These are phyloP conservation scores for Saturnispora hagleri DNA, from an alignment of 805 yeast genomes.

Conservation along the genomic window DNA sequence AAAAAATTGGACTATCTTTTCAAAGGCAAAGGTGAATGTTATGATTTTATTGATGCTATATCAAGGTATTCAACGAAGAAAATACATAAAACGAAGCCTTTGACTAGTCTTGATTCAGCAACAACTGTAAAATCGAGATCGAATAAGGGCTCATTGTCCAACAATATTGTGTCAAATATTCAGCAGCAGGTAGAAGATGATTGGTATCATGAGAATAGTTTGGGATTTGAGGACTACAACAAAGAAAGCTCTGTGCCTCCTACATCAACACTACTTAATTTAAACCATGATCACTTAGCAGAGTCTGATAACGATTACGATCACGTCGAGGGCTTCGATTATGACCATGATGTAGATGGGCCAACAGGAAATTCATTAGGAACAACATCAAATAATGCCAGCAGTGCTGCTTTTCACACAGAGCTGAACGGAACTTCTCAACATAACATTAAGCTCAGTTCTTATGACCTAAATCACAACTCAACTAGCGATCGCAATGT, in stretches of 20 bases:
- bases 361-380: not conserved
- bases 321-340: conserved; percentile 14
- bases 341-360: conserved; percentile 12
- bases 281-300: not conserved
- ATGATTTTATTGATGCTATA: conserved; percentile 16
- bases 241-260: not conserved
- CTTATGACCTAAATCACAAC: not conserved
- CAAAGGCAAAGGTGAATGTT: conserved; percentile 40
- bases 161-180: not conserved
- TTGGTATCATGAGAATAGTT: not conserved
- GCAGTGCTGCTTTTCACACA: not conserved
- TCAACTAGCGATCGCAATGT: not conserved
- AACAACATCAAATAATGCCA: conserved; percentile 1
- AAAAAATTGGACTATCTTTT: conserved; percentile 34
- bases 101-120: not conserved
- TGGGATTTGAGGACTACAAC: not conserved
- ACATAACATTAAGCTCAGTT: not conserved
- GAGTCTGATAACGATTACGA: conserved; percentile 8
- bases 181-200: not conserved
- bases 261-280: not conserved
- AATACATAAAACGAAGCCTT: not conserved
- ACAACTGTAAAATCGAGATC: not conserved
- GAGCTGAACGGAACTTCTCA: not conserved
- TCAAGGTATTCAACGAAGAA: not conserved
- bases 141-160: not conserved